A percentile compares a stretch with the other conserved stretches of the same genome.
Evolutionary conservation across 2,329 filamentous ascomycete species (phyloP).

Genomic region (Fusarium chaquense): DNA sequence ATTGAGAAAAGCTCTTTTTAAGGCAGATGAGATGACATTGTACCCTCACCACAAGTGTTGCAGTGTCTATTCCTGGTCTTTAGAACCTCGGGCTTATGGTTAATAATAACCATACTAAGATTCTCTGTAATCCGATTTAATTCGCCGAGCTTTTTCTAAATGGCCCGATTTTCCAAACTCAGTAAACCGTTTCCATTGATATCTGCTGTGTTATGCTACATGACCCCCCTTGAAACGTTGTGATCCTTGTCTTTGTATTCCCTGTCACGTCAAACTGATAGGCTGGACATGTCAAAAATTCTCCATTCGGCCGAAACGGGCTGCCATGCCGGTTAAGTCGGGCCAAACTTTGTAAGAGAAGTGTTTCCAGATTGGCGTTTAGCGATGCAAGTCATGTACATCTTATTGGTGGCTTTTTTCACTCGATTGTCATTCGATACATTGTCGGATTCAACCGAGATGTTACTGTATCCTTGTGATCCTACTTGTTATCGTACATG

Average conservation of each 20-base stretch:
- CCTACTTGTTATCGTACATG: background rate
- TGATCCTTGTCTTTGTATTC: background rate
- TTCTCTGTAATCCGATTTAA: background rate
- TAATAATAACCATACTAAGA: constrained; percentile 10
- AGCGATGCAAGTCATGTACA: background rate
- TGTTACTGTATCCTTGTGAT: background rate
- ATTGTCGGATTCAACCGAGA: constrained; percentile 19
- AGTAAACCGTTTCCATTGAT: background rate
- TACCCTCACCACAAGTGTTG: background rate
- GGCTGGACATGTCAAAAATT: background rate
- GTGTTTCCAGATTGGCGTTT: constrained; percentile 15
- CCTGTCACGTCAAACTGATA: background rate
- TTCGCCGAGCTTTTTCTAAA: background rate
- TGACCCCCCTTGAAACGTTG: background rate
- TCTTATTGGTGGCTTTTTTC: constrained; percentile 3
- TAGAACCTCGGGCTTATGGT: background rate
- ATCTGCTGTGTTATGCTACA: constrained; percentile 3
- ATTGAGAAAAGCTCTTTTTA: background rate
- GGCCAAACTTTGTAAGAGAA: constrained; percentile 9
- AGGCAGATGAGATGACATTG: background rate
- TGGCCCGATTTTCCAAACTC: constrained; percentile 6
- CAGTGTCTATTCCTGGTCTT: background rate
- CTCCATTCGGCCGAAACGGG: constrained; percentile 15
- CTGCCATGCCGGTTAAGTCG: background rate
- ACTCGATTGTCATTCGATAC: background rate